phyloP scores from a whole-genome alignment of 805 yeast species.

The Diddensiella transvaalensis region DNA sequence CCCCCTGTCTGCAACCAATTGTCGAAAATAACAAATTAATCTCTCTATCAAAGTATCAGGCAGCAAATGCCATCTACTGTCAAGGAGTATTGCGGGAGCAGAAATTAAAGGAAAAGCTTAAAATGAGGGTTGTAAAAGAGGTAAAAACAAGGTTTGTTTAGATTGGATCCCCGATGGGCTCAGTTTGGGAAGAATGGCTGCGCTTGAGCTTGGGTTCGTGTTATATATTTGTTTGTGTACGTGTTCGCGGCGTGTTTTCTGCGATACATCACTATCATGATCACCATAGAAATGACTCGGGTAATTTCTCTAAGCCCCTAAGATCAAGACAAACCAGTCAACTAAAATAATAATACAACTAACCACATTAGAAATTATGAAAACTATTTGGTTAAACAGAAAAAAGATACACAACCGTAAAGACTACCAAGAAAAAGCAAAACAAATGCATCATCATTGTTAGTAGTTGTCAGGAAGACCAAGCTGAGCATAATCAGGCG shows the following conservation, averaged over 20 bases:
- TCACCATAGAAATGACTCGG: neutral
- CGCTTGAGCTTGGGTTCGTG: too few relatives aligned
- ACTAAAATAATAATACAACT: too few relatives aligned
- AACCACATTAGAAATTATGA: neutral
- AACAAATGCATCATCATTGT: constrained; percentile 1
- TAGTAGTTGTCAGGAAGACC: constrained; percentile 30
- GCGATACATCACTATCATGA: neutral
- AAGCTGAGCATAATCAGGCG: constrained; percentile 26
- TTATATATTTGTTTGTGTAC: neutral
- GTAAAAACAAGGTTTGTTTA: neutral
- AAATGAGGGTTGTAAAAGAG: neutral
- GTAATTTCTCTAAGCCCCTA: too few relatives aligned
- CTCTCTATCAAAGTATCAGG: neutral
- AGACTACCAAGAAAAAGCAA: neutral
- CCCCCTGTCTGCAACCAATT: too few relatives aligned
- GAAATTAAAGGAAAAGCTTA: neutral
- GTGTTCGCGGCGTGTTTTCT: neutral
- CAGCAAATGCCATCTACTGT: neutral
- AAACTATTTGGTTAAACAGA: constrained; percentile 1
- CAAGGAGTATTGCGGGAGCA: too few relatives aligned
- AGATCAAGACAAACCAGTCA: too few relatives aligned
- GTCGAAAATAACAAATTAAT: too few relatives aligned
- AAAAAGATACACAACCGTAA: neutral
- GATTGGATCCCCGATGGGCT: too few relatives aligned
- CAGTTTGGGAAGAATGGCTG: too few relatives aligned